Base-by-base conservation (phyloP, 1,139 yeast genomes). In the Protomyces gravidus region DNA sequence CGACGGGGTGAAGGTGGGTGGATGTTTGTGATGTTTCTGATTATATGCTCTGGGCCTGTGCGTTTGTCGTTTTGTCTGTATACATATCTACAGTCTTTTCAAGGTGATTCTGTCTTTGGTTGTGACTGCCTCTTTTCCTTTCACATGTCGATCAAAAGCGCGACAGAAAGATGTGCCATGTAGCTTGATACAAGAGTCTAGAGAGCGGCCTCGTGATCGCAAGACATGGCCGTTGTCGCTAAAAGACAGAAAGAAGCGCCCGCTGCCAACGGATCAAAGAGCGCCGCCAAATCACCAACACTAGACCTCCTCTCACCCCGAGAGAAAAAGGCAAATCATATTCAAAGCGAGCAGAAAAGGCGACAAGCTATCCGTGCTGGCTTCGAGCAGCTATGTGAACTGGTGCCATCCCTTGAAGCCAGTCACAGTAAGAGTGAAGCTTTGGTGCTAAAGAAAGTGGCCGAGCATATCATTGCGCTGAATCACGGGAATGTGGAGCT, bases 291-390 rank as follows among this genome's bases (percentile, higher is more conserved):
- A n/a, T 30, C 36, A 7, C n/a, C 39, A 6, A 28, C 47, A 19
- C 27, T 21, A 5, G 58, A 53, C 19, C 45, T 30, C 27, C 57
- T 65, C 39, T 63, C 67, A 1, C 59, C 64, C 7, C 63, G 59
- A 27, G 67, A 65, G 50, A 65, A 65, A 60, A 64, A 64, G 48
- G 61, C 60, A 15, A 46, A 59, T 28, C 53, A 42, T 23, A 45
- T 59, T 9, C 48, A 78, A n/a, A 76, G 80, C 0, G 81, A 78
- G 63, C 77, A 78, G 64, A 76, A 76, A 63, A 71, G 81, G 32
- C 70, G 81, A 17, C 74, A 73, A 61, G 80, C 80, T 2, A 78
- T 78, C 30, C 69, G 80, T 7, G 76, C 73, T 21, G 79, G 78
- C 1, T 78, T 76, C 60, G 75, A 71, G 55, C 70, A 68, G 58